Evolutionary conservation across 139 green algal species (phyloP).

Genomic region (Chlorella sp.): DNA sequence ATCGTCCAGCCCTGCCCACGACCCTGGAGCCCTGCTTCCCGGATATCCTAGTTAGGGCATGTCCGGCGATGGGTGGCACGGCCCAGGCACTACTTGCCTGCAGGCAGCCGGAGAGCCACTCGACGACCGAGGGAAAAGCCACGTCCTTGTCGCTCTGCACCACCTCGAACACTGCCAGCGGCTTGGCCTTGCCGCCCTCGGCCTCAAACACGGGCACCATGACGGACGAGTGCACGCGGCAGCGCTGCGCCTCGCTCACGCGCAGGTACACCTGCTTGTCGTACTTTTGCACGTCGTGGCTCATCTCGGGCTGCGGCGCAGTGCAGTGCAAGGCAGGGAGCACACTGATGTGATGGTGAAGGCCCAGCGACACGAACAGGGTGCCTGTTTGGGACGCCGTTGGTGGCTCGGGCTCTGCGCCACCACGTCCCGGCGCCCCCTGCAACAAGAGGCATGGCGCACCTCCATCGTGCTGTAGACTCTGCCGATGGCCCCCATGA

Average conservation of each 20-base stretch:
- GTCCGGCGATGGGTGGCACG: too few relatives aligned
- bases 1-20: too few relatives aligned
- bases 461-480: conserved; percentile 35
- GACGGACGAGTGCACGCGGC: conserved; percentile 62
- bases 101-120: conserved; percentile 34
- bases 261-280: conserved; percentile 77
- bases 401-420: too few relatives aligned
- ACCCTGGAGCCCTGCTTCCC: too few relatives aligned
- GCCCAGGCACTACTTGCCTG: conserved; percentile 40
- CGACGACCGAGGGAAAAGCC: conserved; percentile 51
- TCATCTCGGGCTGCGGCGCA: conserved; percentile 77
- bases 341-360: too few relatives aligned
- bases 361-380: too few relatives aligned
- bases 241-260: conserved; percentile 73
- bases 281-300: conserved; percentile 72
- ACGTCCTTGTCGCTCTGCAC: conserved; percentile 59
- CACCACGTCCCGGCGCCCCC: too few relatives aligned
- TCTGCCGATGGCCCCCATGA: conserved; percentile 62
- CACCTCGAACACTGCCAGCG: conserved; percentile 73
- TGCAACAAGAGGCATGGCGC: not conserved
- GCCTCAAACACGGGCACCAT: conserved; percentile 35
- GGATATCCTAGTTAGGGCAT: too few relatives aligned
- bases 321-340: too few relatives aligned
- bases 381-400: too few relatives aligned
- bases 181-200: conserved; percentile 22